Evolutionary conservation across 225 moss, liverwort and hornwort genomes (phyloP), one percentile per base, ranked within the genome.

Genomic region (Takakia lepidozioides): DNA sequence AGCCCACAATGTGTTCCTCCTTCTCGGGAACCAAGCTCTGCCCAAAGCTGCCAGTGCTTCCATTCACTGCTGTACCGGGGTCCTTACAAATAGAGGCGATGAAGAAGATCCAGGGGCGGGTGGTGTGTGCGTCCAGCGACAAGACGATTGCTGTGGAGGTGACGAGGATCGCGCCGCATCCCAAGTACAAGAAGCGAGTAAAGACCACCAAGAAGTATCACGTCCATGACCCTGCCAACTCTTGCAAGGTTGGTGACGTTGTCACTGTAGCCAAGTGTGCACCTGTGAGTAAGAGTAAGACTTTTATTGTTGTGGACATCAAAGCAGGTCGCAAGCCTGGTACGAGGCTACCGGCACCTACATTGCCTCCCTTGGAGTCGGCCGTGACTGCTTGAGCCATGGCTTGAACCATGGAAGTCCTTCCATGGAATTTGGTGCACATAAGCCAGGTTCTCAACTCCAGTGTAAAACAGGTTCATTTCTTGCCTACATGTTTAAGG

Each of bases 111-210:
- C 70, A 82, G 53, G 95, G 95, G 3, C 75, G 78, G 19, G 95
- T 98, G 4, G 67, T 91, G 13, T 82, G 84, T 32, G 62, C 72
- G 20, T 63, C 80, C 39, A 81, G 57, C 43, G 71, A 90, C 32
- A 98, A 91, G 82, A 85, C 65, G 43, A 49, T 91, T 18, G 80
- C 95, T 1, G 95, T 98, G 67, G 90, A 87, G 56, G 95, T 98
- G 8, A 39, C 47, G 14, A 67, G 91, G 46, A 83, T 98, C 38
- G 75, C 82, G 10, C 47, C 79, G 5, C 82, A 84, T 45, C 38
- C 66, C 0, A 83, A 81, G 81, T 98, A 98, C 72, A 57, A 75
- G 65, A 98, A 98, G 73, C 78, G 95, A 20, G 80, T 98, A 46
- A 80, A 29, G 50, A 69, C 71, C 40, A 51, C 35, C 17, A 91